A percentile compares a stretch with the other conserved stretches of the same genome.
phyloP scores from a whole-genome alignment of 2,329 filamentous ascomycete genomes.

The Fusarium decemcellulare region DNA sequence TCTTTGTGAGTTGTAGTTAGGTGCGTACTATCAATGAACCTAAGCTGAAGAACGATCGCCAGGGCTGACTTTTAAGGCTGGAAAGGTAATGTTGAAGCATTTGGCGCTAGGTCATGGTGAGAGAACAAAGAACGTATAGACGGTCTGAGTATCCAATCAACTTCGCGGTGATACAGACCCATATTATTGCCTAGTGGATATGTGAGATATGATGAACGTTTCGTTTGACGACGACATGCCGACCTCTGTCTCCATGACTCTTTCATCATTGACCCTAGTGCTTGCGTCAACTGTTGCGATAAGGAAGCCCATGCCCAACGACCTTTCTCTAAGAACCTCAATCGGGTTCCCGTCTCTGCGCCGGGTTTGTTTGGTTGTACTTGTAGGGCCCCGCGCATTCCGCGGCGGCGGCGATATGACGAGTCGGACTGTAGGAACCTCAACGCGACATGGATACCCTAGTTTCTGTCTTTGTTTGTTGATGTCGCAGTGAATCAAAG shows the following conservation, averaged over 20 bases:
- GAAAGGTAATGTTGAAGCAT: neutral
- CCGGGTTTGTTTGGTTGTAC: no score
- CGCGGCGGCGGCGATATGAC: no score
- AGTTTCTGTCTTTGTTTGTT: no score
- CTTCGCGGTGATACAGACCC: neutral
- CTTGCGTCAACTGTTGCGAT: neutral
- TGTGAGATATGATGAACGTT: neutral
- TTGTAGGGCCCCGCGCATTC: no score
- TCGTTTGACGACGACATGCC: neutral
- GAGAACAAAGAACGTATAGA: neutral
- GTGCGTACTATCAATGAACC: neutral
- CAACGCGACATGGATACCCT: no score
- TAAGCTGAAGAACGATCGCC: neutral
- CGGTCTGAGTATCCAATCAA: neutral
- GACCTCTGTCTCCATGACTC: neutral
- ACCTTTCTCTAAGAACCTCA: no score
- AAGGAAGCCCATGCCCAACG: no score
- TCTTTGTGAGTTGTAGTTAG: no score
- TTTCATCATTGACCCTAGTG: neutral
- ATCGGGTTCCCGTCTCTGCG: no score
- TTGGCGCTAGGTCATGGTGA: no score
- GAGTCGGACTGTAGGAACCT: no score
- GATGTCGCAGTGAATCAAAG: no score
- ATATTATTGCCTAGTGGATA: neutral
- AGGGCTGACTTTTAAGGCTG: neutral